Percentiles rank a stretch among this genome's conserved stretches.
These are phyloP conservation scores for Heritiera littoralis DNA, from an alignment of 345 rosid species.

Conservation along the genomic window DNA sequence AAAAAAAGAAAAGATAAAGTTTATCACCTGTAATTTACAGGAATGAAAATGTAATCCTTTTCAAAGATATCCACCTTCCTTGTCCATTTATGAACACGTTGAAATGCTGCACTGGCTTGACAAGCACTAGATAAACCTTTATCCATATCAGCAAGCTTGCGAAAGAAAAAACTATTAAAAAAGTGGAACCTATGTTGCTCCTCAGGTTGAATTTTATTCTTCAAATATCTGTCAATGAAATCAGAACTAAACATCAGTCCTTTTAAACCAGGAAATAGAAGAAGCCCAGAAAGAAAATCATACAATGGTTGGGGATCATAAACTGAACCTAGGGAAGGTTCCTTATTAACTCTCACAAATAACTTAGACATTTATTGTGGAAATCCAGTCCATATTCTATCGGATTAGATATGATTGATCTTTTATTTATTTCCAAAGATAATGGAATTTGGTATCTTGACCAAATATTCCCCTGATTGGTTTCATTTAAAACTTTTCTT, in stretches of 20 bases:
- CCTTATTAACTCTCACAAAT: background rate
- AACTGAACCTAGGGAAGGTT: background rate
- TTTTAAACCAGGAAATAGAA: background rate
- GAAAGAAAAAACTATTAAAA: conserved; percentile 94
- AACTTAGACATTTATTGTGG: background rate
- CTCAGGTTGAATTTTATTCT: conserved; percentile 58
- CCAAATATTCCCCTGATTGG: too few species aligned
- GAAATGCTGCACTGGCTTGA: conserved; percentile 83
- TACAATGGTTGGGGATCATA: background rate
- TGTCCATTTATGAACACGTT: conserved; percentile 95
- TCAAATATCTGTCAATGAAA: conserved; percentile 61
- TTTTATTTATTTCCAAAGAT: too few species aligned
- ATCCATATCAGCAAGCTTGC: conserved; percentile 92
- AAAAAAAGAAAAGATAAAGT: background rate
- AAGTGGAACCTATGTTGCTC: conserved; percentile 73
- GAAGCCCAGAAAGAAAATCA: background rate
- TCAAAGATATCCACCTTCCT: conserved; percentile 83
- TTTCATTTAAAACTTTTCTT: too few species aligned
- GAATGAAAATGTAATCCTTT: conserved; percentile 89
- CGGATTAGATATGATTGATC: too few species aligned
- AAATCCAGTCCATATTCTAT: too few species aligned
- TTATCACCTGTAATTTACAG: conserved; percentile 86
- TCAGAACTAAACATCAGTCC: conserved; percentile 3
- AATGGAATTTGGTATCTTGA: too few species aligned
- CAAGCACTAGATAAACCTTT: conserved; percentile 71